Conservation (phyloP, 805 yeast species). For the Sungouiozyma intestinalis region DNA sequence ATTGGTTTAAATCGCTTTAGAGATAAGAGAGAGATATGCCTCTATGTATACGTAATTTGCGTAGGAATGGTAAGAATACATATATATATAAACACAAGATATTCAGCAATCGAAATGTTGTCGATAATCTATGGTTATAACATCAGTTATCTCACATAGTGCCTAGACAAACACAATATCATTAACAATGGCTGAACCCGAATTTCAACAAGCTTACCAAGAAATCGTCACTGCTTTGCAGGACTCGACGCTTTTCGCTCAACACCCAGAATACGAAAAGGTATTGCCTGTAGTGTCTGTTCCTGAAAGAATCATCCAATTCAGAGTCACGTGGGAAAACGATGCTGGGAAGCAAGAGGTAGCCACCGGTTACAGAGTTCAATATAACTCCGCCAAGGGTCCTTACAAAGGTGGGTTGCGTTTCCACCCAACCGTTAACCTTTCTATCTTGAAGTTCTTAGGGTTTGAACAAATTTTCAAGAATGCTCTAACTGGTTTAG, state of each 20-base stretch:
- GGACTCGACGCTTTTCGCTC: constrained; percentile 81
- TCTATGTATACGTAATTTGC: no score
- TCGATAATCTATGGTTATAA: no score
- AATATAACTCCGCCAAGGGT: constrained; percentile 95
- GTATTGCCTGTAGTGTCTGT: constrained; percentile 83
- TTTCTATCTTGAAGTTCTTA: constrained; percentile 88
- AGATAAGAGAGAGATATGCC: no score
- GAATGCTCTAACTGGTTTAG: constrained; percentile 92
- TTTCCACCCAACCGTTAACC: constrained; percentile 94
- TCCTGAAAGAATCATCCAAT: constrained; percentile 93
- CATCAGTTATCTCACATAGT: no score
- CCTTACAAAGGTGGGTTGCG: constrained; percentile 99
- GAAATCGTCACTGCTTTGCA: constrained; percentile 82
- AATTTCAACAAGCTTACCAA: constrained; percentile 96
- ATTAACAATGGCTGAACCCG: constrained; percentile 54
- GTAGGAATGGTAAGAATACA: background rate
- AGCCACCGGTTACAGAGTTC: constrained; percentile 96
- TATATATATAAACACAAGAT: background rate
- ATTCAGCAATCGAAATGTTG: no score
- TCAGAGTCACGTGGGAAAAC: constrained; percentile 97
- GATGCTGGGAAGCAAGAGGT: constrained; percentile 87
- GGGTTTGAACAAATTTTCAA: constrained; percentile 98
- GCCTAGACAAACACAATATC: background rate
- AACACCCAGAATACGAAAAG: constrained; percentile 83
- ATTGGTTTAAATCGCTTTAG: background rate